phyloP scores from a whole-genome alignment of 2,329 filamentous ascomycete species.

The Pseudodiploospora longispora region DNA sequence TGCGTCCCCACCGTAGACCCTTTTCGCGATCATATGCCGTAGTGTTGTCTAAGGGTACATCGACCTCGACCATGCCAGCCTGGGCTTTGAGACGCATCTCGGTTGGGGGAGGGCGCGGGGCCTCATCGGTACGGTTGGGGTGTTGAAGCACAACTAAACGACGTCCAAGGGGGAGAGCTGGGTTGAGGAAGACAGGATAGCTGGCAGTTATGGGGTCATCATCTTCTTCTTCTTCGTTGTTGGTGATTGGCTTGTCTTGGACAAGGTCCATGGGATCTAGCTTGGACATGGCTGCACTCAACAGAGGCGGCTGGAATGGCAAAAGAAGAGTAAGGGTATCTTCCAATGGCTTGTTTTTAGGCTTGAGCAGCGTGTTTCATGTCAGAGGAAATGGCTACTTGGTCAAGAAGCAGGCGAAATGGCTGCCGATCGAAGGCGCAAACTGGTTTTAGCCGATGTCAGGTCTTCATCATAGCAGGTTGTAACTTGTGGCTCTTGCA shows the following conservation, averaged over 20 bases:
- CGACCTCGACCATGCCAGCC: slow-evolving; percentile 81
- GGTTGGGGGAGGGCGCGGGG: slow-evolving; percentile 45
- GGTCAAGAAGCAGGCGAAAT: too few species aligned
- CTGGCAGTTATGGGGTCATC: slow-evolving; percentile 62
- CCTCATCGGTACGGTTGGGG: slow-evolving; percentile 62
- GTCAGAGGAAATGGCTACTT: too few species aligned
- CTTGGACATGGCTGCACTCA: slow-evolving; percentile 4
- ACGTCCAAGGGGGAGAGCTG: slow-evolving; percentile 51
- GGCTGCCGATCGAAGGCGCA: too few species aligned
- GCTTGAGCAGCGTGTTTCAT: too few species aligned
- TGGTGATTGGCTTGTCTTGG: slow-evolving; percentile 3
- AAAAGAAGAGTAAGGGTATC: too few species aligned
- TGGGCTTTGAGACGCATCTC: slow-evolving; percentile 75
- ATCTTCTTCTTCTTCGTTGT: slow-evolving; percentile 27
- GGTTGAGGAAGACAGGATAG: slow-evolving; percentile 84
- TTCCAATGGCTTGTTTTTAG: too few species aligned
- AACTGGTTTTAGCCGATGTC: neutral
- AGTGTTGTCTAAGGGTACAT: slow-evolving; percentile 71
- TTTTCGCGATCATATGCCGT: slow-evolving; percentile 75
- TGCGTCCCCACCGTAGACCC: slow-evolving; percentile 74
- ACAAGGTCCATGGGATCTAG: slow-evolving; percentile 17
- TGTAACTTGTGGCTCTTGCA: neutral
- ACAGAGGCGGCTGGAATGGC: too few species aligned
- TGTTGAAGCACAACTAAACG: slow-evolving; percentile 82
- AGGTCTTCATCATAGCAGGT: neutral